These are phyloP conservation scores for Hymenoscyphus repandus DNA, from an alignment of 2,329 filamentous ascomycete species.

Conservation along the genomic window DNA sequence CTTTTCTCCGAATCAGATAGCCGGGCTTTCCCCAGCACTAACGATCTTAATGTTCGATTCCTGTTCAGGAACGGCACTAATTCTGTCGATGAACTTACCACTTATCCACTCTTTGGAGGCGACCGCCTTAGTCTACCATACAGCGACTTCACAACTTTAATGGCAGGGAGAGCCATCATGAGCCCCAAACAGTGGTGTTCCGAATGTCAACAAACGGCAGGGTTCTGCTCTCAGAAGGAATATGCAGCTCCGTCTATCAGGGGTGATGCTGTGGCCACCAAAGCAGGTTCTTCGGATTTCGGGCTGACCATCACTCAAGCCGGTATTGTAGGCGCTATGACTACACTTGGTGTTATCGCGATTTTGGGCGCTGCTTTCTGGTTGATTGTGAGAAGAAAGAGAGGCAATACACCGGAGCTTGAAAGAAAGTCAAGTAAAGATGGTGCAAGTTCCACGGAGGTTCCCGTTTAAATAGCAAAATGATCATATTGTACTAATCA, in stretches of 20 bases:
- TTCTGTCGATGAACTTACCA: constrained; percentile 33
- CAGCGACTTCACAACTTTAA: constrained; percentile 49
- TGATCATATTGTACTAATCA: background rate
- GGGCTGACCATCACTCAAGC: constrained; percentile 61
- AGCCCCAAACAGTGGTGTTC: constrained; percentile 63
- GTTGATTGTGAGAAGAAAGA: background rate
- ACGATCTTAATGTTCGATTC: constrained; percentile 52
- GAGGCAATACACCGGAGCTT: background rate
- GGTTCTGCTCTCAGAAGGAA: constrained; percentile 1
- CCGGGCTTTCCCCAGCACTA: constrained; percentile 40
- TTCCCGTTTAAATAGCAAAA: background rate
- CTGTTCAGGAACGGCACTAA: constrained; percentile 54
- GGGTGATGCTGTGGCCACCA: no score
- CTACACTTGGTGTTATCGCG: constrained; percentile 49
- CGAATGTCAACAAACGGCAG: constrained; percentile 60
- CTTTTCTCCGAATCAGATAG: constrained; percentile 47
- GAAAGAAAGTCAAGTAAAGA: background rate
- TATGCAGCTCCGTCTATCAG: background rate
- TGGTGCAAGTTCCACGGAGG: background rate
- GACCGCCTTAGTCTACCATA: background rate
- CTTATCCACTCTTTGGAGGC: constrained; percentile 55
- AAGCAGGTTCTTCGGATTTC: constrained; percentile 18
- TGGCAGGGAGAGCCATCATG: constrained; percentile 59
- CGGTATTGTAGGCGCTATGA: constrained; percentile 70
- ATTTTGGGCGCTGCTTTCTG: constrained; percentile 39